phyloP scores from a whole-genome alignment of 331 rosid species.

The Malus hybrid region DNA sequence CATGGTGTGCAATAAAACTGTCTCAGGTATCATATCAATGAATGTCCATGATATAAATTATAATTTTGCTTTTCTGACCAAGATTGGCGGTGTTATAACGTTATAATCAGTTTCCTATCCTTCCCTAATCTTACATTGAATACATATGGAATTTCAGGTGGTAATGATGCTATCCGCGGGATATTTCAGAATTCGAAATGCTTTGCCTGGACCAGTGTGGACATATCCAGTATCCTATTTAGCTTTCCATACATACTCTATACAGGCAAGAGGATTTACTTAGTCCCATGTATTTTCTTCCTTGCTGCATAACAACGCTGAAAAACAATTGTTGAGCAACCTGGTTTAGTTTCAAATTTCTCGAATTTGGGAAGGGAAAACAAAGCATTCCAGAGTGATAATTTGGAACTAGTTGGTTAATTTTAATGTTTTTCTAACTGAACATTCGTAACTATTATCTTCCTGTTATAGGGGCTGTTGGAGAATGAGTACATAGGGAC shows the following conservation, averaged over 20 bases:
- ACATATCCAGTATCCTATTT: conserved; percentile 78
- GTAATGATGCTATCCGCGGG: conserved; percentile 97
- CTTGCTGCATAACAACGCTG: neutral
- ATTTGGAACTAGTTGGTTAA: neutral
- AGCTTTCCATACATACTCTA: conserved; percentile 83
- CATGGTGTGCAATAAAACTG: neutral
- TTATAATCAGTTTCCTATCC: neutral
- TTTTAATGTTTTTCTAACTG: neutral
- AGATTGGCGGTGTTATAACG: neutral
- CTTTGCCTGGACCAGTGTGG: conserved; percentile 85
- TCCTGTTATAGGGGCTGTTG: conserved; percentile 57
- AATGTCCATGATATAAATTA: too few species aligned
- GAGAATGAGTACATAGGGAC: conserved; percentile 88
- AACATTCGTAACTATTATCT: neutral
- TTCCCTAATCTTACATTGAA: conserved; percentile 11
- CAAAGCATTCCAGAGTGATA: neutral
- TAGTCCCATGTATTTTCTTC: neutral
- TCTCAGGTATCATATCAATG: neutral
- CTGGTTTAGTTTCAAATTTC: neutral
- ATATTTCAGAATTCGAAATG: conserved; percentile 77
- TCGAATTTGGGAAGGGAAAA: neutral
- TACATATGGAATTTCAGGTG: conserved; percentile 49
- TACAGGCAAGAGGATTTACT: conserved; percentile 55
- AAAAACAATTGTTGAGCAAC: neutral
- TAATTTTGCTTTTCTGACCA: neutral